A percentile compares a stretch with the other conserved stretches of the same genome.
Evolutionary conservation across 148 eudicot genomes (phyloP).

Genomic region (Oxyria digyna): DNA sequence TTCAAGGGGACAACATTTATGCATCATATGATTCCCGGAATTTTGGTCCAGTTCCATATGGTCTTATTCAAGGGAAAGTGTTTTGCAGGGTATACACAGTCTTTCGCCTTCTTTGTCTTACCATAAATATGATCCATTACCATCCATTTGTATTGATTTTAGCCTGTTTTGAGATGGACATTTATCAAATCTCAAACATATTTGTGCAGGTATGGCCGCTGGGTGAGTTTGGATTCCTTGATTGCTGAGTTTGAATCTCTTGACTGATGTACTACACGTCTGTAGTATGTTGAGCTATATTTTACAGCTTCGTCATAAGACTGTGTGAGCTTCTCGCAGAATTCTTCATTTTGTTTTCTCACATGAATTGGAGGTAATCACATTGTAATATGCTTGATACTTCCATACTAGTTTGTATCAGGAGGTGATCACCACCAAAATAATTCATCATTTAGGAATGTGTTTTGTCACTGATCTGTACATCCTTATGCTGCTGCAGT

Average conservation of each 20-base stretch:
- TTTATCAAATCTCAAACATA: not conserved
- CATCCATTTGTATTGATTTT: not conserved
- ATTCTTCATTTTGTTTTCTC: not conserved
- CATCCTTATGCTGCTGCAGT: not conserved
- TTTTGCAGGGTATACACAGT: constrained; percentile 46
- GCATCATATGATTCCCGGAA: constrained; percentile 72
- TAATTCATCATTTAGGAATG: not conserved
- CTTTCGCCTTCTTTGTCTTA: not conserved
- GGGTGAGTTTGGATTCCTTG: constrained; percentile 18
- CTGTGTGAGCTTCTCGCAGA: not conserved
- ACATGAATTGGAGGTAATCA: not conserved
- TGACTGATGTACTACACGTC: too few relatives aligned
- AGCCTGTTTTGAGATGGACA: not conserved
- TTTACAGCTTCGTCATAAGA: not conserved
- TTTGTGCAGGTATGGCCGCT: constrained; percentile 28
- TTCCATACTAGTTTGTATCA: not conserved
- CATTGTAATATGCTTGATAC: not conserved
- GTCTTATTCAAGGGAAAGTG: constrained; percentile 70
- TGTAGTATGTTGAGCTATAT: not conserved
- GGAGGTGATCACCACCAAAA: not conserved
- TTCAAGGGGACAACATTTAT: constrained; percentile 81
- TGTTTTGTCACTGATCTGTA: not conserved
- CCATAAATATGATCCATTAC: not conserved
- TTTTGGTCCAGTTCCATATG: constrained; percentile 73
- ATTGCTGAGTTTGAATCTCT: not conserved